These are phyloP conservation scores for Nannizzia gypsea DNA, from an alignment of 2,329 filamentous ascomycete species.

Conservation along the genomic window DNA sequence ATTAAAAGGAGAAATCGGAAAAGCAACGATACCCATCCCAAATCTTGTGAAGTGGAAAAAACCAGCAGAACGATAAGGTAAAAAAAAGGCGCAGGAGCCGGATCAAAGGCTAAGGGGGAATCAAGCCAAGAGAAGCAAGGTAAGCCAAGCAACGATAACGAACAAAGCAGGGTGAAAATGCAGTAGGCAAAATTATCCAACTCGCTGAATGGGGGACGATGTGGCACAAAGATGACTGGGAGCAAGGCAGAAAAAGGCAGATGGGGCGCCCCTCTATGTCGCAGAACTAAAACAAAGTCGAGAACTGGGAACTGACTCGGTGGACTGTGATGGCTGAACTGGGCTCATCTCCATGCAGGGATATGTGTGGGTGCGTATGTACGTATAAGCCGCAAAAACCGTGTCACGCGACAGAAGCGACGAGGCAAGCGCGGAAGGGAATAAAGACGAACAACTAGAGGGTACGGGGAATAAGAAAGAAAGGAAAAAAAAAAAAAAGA, in stretches of 20 bases:
- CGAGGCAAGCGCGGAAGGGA: neutral
- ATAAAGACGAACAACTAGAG: neutral
- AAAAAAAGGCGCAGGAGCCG: neutral
- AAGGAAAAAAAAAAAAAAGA: neutral
- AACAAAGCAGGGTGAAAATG: neutral
- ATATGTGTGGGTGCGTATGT: neutral
- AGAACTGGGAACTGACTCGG: neutral
- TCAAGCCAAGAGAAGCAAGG: neutral
- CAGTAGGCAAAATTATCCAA: neutral
- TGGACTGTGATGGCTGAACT: neutral
- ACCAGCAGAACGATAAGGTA: neutral
- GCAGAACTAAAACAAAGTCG: neutral
- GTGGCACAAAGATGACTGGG: neutral
- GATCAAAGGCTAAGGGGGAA: neutral
- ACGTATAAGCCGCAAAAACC: neutral
- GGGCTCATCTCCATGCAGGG: neutral
- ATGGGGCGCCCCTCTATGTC: neutral
- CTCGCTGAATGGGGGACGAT: neutral
- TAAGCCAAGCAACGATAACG: neutral
- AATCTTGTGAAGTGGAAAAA: neutral
- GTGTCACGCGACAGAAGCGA: constrained; percentile 1
- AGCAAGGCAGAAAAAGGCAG: neutral
- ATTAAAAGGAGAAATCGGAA: neutral
- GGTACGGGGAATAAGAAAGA: neutral
- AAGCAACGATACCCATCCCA: neutral